Evolutionary conservation across 2,329 filamentous ascomycete genomes (phyloP), one percentile per base, ranked within the genome.

Genomic region (Ophiostoma fasciatum): DNA sequence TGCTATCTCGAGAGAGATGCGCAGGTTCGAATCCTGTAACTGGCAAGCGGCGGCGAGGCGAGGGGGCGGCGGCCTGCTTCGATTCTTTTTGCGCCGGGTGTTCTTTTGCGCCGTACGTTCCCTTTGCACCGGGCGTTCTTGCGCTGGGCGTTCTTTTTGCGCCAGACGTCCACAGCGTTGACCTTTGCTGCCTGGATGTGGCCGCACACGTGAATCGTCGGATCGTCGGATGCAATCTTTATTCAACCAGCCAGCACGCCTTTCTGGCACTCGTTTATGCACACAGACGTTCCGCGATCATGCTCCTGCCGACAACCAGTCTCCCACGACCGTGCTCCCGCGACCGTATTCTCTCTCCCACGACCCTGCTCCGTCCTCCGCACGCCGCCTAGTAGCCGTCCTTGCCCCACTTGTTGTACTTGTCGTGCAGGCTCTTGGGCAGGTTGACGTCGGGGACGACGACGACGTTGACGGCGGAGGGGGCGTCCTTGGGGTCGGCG

Each of bases 331-430:
- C n/a, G n/a, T n/a, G n/a, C n/a, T n/a, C n/a, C n/a, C n/a, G n/a
- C n/a, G n/a, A n/a, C n/a, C n/a, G n/a, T n/a, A n/a, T n/a, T n/a
- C n/a, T n/a, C n/a, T n/a, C n/a, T n/a, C 22, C 19, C 20, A 33
- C 20, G 23, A 15, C 31, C 14, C 11, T 17, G 4, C 17, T 28
- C 15, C 13, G 21, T 54, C 56, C 5, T 14, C 31, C 19, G 10
- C 13, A 11, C 8, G 5, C 19, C 13, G 13, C 15, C 31, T 66
- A 82, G 64, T 81, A 96, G 49, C 84, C 87, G 49, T 96, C 90
- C 76, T 96, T 96, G 61, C 90, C 90, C 76, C 83, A 96, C 72
- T 98, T 98, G 82, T 98, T 98, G 76, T 80, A 96, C 66, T 80
- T 81, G 51, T 98, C 90, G 66, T 98, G 90, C 46, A 94, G 74